Evolutionary conservation across 768 basidiomycete species (phyloP).

Genomic region (Boletus reticulatus): DNA sequence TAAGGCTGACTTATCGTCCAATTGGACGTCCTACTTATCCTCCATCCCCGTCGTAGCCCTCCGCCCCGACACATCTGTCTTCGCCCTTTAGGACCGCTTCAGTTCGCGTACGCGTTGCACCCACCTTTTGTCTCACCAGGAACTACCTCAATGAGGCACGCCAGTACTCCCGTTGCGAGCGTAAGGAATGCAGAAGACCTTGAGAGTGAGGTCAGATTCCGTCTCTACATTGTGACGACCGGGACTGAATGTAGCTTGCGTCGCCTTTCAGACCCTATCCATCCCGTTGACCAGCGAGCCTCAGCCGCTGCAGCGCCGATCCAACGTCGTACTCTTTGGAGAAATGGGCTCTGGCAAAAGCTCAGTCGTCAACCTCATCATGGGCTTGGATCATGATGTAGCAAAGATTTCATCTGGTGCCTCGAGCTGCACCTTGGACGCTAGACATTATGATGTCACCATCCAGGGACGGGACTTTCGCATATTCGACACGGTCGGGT

Average conservation of each 20-base stretch:
- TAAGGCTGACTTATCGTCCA: slow-evolving; percentile 7
- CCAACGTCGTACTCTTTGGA: slow-evolving; percentile 29
- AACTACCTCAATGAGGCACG: slow-evolving; percentile 1
- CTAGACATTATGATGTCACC: slow-evolving; percentile 24
- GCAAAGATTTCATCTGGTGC: slow-evolving; percentile 32
- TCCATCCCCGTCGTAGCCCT: not conserved
- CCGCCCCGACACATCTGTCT: not conserved
- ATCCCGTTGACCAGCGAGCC: slow-evolving; percentile 9
- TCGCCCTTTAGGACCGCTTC: not conserved
- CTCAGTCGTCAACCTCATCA: slow-evolving; percentile 42
- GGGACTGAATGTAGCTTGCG: slow-evolving; percentile 6
- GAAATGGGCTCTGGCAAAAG: slow-evolving; percentile 39
- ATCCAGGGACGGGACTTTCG: slow-evolving; percentile 18
- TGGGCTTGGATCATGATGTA: slow-evolving; percentile 16
- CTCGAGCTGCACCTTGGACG: slow-evolving; percentile 35
- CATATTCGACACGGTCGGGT: slow-evolving; percentile 36
- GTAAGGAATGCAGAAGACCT: not conserved
- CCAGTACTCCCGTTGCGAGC: not conserved
- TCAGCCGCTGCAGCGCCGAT: slow-evolving; percentile 7
- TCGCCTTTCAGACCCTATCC: not conserved
- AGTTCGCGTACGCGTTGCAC: not conserved
- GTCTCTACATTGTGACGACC: not conserved
- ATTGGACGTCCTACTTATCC: slow-evolving; percentile 1
- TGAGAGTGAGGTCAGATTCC: slow-evolving; percentile 11
- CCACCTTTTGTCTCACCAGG: not conserved